phyloP scores from a whole-genome alignment of 2,329 filamentous ascomycete genomes.

The Talaromyces sp. region DNA sequence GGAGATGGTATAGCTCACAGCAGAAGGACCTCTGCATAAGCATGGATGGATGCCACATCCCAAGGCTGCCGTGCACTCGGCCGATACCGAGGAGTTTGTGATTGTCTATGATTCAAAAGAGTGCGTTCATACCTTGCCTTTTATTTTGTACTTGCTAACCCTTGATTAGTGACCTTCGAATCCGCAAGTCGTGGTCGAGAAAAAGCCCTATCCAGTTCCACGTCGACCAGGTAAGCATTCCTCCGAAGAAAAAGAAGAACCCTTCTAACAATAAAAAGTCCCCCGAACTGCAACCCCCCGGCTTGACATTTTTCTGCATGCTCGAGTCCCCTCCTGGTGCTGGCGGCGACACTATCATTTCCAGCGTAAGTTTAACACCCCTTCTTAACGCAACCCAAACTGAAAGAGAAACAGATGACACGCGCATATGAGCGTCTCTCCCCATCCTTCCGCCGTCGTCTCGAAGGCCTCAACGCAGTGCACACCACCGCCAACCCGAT shows the following conservation, averaged over 20 bases:
- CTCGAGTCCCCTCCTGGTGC: constrained; percentile 15
- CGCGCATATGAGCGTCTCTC: constrained; percentile 23
- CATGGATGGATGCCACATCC: constrained; percentile 3
- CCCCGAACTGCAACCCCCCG: constrained; percentile 20
- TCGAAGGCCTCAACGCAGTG: constrained; percentile 24
- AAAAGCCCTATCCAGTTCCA: constrained; percentile 4
- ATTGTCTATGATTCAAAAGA: constrained; percentile 3
- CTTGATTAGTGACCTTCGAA: not conserved
- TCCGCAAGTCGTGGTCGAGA: constrained; percentile 2
- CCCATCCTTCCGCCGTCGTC: constrained; percentile 17
- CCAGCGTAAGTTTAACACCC: constrained; percentile 6
- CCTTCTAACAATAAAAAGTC: not conserved
- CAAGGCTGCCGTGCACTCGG: not conserved
- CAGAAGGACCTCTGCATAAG: not conserved
- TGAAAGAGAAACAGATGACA: constrained; percentile 11
- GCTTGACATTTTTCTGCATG: constrained; percentile 20
- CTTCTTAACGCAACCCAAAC: not conserved
- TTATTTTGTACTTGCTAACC: not conserved
- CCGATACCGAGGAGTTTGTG: constrained; percentile 1
- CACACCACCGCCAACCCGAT: constrained; percentile 12
- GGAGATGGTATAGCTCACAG: not conserved
- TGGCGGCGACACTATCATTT: constrained; percentile 26
- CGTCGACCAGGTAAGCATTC: not conserved
- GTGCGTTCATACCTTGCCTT: not conserved
- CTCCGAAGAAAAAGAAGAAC: not conserved